phyloP scores from a whole-genome alignment of 352 stramenopile genomes.

The Pythium aquatile region DNA sequence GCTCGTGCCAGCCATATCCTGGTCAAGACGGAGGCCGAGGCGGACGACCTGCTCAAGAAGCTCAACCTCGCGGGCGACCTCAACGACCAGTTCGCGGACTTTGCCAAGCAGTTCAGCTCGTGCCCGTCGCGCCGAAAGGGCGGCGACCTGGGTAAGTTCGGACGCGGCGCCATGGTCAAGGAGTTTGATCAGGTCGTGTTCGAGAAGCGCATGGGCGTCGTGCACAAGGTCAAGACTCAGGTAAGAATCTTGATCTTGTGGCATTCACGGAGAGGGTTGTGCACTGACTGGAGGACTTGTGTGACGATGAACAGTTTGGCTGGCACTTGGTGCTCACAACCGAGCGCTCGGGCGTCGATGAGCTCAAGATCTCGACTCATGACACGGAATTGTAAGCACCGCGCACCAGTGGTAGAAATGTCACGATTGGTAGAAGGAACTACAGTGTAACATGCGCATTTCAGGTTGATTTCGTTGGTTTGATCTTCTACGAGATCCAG shows the following conservation, averaged over 20 bases:
- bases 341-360: slow-evolving; percentile 51
- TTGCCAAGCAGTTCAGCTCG: slow-evolving; percentile 65
- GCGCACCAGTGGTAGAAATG: slow-evolving; percentile 4
- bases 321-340: slow-evolving; percentile 80
- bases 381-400: slow-evolving; percentile 11
- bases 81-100: slow-evolving; percentile 43
- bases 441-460: neutral
- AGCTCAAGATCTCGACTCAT: slow-evolving; percentile 29
- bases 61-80: slow-evolving; percentile 50
- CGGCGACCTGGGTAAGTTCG: slow-evolving; percentile 65
- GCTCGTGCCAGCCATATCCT: slow-evolving; percentile 80
- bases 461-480: slow-evolving; percentile 3
- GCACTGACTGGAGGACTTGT: neutral
- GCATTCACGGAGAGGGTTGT: neutral
- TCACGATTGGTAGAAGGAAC: neutral
- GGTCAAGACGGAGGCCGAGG: slow-evolving; percentile 55
- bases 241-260: slow-evolving; percentile 26
- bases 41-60: slow-evolving; percentile 49
- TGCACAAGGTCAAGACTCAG: slow-evolving; percentile 80
- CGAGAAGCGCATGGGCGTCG: slow-evolving; percentile 51
- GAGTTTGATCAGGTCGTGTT: slow-evolving; percentile 84
- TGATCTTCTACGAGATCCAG: neutral
- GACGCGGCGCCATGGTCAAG: slow-evolving; percentile 66
- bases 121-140: slow-evolving; percentile 64
- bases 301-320: slow-evolving; percentile 45